These are phyloP conservation scores for Leishmania tropica DNA, from an alignment of 208 protist genomes.

Conservation along the genomic window DNA sequence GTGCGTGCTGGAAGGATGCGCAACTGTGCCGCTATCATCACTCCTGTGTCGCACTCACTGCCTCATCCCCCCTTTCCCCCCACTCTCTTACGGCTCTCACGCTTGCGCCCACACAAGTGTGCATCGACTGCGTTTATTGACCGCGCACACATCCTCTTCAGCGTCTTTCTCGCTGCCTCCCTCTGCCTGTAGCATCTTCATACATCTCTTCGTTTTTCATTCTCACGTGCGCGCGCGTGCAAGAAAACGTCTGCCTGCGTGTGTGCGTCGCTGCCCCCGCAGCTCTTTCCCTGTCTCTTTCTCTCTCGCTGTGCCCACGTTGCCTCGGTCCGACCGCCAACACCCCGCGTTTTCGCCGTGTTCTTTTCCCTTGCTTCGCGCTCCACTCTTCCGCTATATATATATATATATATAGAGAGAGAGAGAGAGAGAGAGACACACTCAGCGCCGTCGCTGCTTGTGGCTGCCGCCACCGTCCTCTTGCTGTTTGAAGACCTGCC, in stretches of 20 bases:
- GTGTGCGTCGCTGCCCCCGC: neutral
- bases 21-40: neutral
- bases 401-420: neutral
- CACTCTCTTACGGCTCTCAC: neutral
- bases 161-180: neutral
- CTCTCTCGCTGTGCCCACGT: neutral
- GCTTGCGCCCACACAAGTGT: neutral
- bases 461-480: neutral
- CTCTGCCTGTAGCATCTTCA: neutral
- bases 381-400: too few species aligned
- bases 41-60: neutral
- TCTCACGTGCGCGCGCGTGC: neutral
- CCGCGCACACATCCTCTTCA: neutral
- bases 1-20: neutral
- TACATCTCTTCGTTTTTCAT: neutral
- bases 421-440: too few species aligned
- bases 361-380: neutral
- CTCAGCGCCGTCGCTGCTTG: neutral
- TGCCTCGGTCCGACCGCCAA: neutral
- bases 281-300: neutral
- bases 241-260: neutral
- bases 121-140: neutral
- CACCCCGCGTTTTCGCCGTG: neutral
- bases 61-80: neutral
- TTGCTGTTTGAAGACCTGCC: neutral